Conservation (phyloP, 2,329 filamentous ascomycete species). For the Aspergillus puulaauensis region DNA sequence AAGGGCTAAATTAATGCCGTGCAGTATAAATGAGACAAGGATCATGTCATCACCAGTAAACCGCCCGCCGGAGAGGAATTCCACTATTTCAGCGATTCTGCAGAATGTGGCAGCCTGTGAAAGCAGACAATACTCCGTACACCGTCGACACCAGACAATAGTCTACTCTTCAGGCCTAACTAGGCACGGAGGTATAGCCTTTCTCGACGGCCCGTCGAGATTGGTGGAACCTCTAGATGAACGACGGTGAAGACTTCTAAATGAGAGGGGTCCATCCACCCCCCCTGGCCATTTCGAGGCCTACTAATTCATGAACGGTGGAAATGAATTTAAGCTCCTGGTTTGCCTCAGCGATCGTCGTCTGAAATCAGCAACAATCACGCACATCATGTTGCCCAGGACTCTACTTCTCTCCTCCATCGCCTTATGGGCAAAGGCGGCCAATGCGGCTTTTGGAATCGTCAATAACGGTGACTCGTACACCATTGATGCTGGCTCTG, state of each 20-base stretch:
- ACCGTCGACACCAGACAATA: background rate
- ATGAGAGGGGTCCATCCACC: background rate
- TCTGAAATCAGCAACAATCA: background rate
- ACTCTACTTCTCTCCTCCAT: conserved; percentile 18
- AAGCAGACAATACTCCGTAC: background rate
- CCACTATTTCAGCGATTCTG: background rate
- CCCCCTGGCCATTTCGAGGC: background rate
- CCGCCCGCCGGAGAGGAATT: background rate
- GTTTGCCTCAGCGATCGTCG: background rate
- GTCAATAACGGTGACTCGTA: conserved; percentile 30
- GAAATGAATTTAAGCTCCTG: conserved; percentile 5
- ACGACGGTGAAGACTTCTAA: background rate
- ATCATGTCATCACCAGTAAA: background rate
- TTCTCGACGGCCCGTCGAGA: background rate
- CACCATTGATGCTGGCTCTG: conserved; percentile 50
- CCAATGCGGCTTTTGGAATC: conserved; percentile 29
- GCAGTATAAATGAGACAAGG: background rate
- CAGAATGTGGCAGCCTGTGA: background rate
- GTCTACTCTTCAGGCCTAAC: background rate
- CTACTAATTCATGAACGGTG: background rate
- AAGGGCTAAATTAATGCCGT: background rate
- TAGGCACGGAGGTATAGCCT: background rate
- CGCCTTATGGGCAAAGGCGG: conserved; percentile 21
- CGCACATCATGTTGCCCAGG: conserved; percentile 20
- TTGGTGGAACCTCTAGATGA: conserved; percentile 10